Base-by-base conservation (phyloP, 2,329 filamentous ascomycete genomes). In the Talaromyces rugulosus region DNA sequence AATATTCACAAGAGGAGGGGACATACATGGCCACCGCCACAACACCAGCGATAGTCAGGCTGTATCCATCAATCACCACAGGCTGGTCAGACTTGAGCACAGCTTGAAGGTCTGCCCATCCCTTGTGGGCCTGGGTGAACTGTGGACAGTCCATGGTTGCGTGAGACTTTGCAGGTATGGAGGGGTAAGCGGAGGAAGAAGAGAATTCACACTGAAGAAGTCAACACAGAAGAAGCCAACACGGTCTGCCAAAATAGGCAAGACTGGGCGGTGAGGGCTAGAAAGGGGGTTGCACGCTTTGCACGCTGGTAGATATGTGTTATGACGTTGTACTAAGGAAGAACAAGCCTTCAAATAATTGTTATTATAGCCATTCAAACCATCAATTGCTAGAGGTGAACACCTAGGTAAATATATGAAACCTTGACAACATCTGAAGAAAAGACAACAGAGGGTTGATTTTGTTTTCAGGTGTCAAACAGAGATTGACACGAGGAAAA, bases 21-120 rank as follows among this genome's bases (percentile, higher is more conserved):
- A 40, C 61, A 7, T 56, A 64, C 63, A 64, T 14, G 8, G 60
- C 60, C 18, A 63, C 58, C 8, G 63, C 63, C 12, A 64, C 58
- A 52, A 64, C 63, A 12, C 34, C 57, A 42, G 63, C 55, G 40
- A 64, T 61, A 4, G 63, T 60, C 58, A 64, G 44, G 27, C 40
- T 62, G 16, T 63, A 54, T 16, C 63, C 63, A 34, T 64, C 54
- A 27, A 64, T 58, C 3, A 57, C 47, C 7, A 64, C 33, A 5
- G 63, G 61, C 34, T 53, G 42, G 53, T 61, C 58, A 3, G 57
- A 58, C 11, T 55, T 56, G 58, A 60, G 61, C 16, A 58, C 34
- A 6, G 16, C 51, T 42, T 61, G 63, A 27, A 64, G 61, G 36
- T 44, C 55, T 1, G 58, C 47, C 63, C 63, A 64, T 50, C 62